Conservation (phyloP, 345 rosid species). For the Lepidium sativum region DNA sequence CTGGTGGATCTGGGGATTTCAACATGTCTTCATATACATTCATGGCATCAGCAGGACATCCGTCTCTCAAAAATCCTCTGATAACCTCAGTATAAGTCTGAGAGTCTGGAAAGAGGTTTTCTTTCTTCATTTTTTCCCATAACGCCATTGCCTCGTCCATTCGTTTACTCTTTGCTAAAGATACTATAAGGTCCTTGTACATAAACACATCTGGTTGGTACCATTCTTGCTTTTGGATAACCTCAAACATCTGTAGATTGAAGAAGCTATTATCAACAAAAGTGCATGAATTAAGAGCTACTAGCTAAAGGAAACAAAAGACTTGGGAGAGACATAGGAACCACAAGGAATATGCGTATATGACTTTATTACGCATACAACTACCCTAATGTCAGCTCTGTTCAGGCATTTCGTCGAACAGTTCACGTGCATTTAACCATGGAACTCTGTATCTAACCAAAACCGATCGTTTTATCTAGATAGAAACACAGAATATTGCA, state of each 20-base stretch:
- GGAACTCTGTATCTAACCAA: not conserved
- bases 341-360: not conserved
- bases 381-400: not conserved
- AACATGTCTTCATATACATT: constrained; percentile 92
- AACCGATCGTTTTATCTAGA: not conserved
- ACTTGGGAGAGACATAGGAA: not conserved
- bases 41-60: constrained; percentile 91
- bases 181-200: constrained; percentile 77
- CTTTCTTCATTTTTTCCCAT: constrained; percentile 75
- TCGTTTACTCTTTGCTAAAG: constrained; percentile 51
- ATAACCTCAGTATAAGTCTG: constrained; percentile 83
- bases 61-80: constrained; percentile 71
- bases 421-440: constrained; percentile 10
- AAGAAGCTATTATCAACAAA: not conserved
- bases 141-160: constrained; percentile 76
- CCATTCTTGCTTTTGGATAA: constrained; percentile 76
- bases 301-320: not conserved
- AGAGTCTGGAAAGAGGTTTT: constrained; percentile 73
- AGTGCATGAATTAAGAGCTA: not conserved
- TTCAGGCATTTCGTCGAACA: constrained; percentile 26
- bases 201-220: constrained; percentile 69
- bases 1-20: constrained; percentile 84
- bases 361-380: not conserved
- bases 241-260: constrained; percentile 56
- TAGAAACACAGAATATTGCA: not conserved